Percentiles rank a stretch among this genome's conserved stretches.
Conservation (phyloP, 164 flowering plant genomes). For the Berberis thunbergii region DNA sequence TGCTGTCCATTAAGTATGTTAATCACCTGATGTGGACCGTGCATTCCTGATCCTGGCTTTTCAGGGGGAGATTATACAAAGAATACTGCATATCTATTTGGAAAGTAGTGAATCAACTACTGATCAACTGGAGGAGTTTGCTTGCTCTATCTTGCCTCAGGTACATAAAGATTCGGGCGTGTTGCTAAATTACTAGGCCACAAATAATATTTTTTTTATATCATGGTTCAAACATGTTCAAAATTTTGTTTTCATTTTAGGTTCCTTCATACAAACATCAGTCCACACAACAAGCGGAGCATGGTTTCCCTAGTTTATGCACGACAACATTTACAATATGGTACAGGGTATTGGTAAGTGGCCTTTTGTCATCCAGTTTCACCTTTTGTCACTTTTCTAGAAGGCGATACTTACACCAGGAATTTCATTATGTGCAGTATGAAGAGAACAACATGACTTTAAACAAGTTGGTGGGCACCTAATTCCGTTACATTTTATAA, state of each 20-base stretch:
- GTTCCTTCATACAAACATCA: constrained; percentile 27
- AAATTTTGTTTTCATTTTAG: constrained; percentile 15
- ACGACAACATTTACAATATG: constrained; percentile 51
- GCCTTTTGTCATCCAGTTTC: neutral
- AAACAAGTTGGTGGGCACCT: constrained; percentile 50
- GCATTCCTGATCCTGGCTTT: neutral
- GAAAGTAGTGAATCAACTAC: constrained; percentile 44
- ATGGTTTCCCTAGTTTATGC: constrained; percentile 51
- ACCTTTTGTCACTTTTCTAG: neutral
- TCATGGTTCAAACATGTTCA: too few species aligned
- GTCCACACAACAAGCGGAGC: constrained; percentile 25
- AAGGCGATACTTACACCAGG: neutral
- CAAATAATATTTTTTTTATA: neutral
- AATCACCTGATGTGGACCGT: neutral
- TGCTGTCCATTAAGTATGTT: too few species aligned
- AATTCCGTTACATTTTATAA: neutral
- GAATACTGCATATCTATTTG: constrained; percentile 51
- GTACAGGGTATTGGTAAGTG: constrained; percentile 67
- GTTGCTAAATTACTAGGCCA: too few species aligned
- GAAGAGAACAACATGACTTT: constrained; percentile 56
- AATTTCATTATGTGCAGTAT: constrained; percentile 46
- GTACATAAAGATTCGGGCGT: constrained; percentile 18
- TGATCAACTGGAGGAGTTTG: constrained; percentile 55
- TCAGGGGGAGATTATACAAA: constrained; percentile 69
- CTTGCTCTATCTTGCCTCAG: constrained; percentile 62